Percentiles rank a stretch among this genome's conserved stretches.
phyloP scores from a whole-genome alignment of 768 basidiomycete species.

The Tulasnella sp. region DNA sequence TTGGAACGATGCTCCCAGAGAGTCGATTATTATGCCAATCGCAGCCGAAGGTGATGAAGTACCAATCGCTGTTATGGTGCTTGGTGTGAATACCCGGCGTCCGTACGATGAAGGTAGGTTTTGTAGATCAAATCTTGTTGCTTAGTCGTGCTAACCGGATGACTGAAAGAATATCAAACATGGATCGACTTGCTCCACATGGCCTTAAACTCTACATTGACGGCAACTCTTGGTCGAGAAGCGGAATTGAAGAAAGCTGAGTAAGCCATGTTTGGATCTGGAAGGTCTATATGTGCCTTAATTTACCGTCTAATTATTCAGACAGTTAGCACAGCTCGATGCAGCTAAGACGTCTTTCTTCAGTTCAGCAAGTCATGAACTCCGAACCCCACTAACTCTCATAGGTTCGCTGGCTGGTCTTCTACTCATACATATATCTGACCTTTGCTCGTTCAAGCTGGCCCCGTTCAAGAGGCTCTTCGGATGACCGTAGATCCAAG shows the following conservation, averaged over 20 bases:
- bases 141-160: neutral
- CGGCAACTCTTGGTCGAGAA: constrained; percentile 32
- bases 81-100: constrained; percentile 34
- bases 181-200: constrained; percentile 32
- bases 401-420: constrained; percentile 23
- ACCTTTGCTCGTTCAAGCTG: constrained; percentile 7
- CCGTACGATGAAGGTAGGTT: constrained; percentile 30
- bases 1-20: constrained; percentile 31
- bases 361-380: constrained; percentile 34
- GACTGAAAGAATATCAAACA: constrained; percentile 26
- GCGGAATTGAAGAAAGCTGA: constrained; percentile 34
- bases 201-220: constrained; percentile 30
- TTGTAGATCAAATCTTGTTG: neutral
- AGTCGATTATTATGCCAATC: constrained; percentile 32
- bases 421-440: neutral
- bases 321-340: constrained; percentile 33
- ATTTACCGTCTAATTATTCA: neutral
- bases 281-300: neutral
- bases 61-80: constrained; percentile 32
- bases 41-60: constrained; percentile 27
- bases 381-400: constrained; percentile 35
- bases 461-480: constrained; percentile 32
- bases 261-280: neutral
- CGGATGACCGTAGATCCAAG: constrained; percentile 26
- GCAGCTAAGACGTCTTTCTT: constrained; percentile 35